phyloP scores from a whole-genome alignment of 805 yeast species.

The Starmera amethionina region DNA sequence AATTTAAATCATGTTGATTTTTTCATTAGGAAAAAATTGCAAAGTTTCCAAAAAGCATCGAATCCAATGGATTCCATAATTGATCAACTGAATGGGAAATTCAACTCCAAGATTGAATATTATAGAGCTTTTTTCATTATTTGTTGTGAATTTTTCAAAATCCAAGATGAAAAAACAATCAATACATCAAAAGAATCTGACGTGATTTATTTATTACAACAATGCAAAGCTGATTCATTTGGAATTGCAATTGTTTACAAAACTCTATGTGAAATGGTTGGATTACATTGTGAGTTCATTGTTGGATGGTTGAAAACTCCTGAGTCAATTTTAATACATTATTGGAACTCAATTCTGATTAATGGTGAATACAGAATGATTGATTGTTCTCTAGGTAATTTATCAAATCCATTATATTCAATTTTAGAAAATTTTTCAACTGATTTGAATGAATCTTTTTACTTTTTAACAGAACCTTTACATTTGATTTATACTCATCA shows the following conservation, averaged over 20 bases:
- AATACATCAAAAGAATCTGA: constrained; percentile 28
- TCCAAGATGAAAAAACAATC: constrained; percentile 30
- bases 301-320: constrained; percentile 81
- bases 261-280: constrained; percentile 58
- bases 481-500: constrained; percentile 76
- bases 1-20: constrained; percentile 33
- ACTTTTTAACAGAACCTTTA: constrained; percentile 71
- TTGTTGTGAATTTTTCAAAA: constrained; percentile 48
- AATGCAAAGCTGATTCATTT: constrained; percentile 50
- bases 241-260: constrained; percentile 74
- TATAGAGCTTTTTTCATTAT: constrained; percentile 57
- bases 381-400: constrained; percentile 61
- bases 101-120: constrained; percentile 43
- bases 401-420: constrained; percentile 40
- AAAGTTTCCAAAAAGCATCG: constrained; percentile 27
- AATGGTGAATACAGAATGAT: constrained; percentile 73
- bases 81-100: constrained; percentile 42
- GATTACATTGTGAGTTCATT: constrained; percentile 66
- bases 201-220: constrained; percentile 31
- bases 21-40: constrained; percentile 23
- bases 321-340: constrained; percentile 63
- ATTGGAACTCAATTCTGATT: constrained; percentile 76
- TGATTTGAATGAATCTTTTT: constrained; percentile 36
- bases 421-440: constrained; percentile 23
- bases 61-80: constrained; percentile 46